Evolutionary conservation across 805 yeast species (phyloP).

Genomic region (Middelhovenomyces tepae): DNA sequence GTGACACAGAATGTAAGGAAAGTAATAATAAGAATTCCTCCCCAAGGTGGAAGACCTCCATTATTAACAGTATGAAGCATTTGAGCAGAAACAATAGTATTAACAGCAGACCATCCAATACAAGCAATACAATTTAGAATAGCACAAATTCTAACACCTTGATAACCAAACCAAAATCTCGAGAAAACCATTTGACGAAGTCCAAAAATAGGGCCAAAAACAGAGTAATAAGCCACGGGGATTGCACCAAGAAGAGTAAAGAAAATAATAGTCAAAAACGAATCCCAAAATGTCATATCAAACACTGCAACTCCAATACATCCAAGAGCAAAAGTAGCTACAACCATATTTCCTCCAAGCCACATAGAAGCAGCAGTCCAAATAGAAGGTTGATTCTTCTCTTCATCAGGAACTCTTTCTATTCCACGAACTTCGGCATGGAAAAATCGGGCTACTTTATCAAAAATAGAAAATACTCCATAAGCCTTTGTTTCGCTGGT

Average conservation of each 20-base stretch:
- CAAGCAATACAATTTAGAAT: conserved; percentile 73
- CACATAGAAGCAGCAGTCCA: conserved; percentile 78
- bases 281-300: conserved; percentile 65
- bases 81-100: conserved; percentile 84
- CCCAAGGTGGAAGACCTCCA: conserved; percentile 74
- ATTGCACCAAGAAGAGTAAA: conserved; percentile 64
- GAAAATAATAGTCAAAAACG: conserved; percentile 57
- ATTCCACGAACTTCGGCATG: conserved; percentile 61
- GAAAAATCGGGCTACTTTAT: conserved; percentile 6
- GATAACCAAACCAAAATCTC: conserved; percentile 67
- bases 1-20: conserved; percentile 59
- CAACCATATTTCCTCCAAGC: conserved; percentile 82
- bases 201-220: conserved; percentile 78
- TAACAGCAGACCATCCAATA: conserved; percentile 94
- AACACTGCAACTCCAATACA: conserved; percentile 57
- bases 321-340: conserved; percentile 77
- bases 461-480: too few relatives aligned
- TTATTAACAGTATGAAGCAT: conserved; percentile 66
- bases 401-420: conserved; percentile 71
- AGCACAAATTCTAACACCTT: conserved; percentile 68
- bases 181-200: conserved; percentile 82
- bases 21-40: conserved; percentile 71
- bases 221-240: conserved; percentile 76
- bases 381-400: conserved; percentile 58
- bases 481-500: too few relatives aligned